These are phyloP conservation scores for Tolypocladium pustulatum DNA, from an alignment of 2,329 filamentous ascomycete species.

Conservation along the genomic window DNA sequence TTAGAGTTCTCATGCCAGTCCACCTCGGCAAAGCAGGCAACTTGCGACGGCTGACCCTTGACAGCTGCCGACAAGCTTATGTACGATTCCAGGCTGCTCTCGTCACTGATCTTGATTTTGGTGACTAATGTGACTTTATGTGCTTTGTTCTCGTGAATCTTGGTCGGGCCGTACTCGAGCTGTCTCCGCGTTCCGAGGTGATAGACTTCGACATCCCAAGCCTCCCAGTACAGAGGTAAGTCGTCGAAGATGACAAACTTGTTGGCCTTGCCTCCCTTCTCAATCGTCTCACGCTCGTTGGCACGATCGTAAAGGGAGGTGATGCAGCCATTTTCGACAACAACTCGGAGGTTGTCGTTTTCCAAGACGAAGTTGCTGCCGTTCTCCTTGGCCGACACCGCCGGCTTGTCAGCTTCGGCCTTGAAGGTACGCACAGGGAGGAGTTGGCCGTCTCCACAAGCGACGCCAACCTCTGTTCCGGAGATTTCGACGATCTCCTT, in stretches of 20 bases:
- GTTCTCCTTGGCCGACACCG: slow-evolving; percentile 41
- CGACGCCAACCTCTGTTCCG: slow-evolving; percentile 39
- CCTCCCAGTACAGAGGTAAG: slow-evolving; percentile 94
- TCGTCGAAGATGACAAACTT: slow-evolving; percentile 94
- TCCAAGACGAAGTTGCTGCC: slow-evolving; percentile 61
- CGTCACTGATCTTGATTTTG: slow-evolving; percentile 75
- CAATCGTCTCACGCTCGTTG: slow-evolving; percentile 66
- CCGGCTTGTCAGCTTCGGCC: slow-evolving; percentile 28
- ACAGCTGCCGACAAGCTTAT: slow-evolving; percentile 67
- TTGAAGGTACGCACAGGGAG: slow-evolving; percentile 41
- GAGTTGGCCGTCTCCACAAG: slow-evolving; percentile 44
- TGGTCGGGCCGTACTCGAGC: slow-evolving; percentile 56
- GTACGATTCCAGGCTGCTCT: slow-evolving; percentile 77
- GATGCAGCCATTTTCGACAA: slow-evolving; percentile 66
- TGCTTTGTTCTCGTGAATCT: slow-evolving; percentile 59
- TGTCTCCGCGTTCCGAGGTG: slow-evolving; percentile 81
- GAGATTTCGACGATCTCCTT: slow-evolving; percentile 61
- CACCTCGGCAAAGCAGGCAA: slow-evolving; percentile 78
- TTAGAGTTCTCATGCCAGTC: slow-evolving; percentile 97
- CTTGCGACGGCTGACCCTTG: slow-evolving; percentile 46
- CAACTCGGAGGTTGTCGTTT: slow-evolving; percentile 66
- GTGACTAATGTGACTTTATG: slow-evolving; percentile 76
- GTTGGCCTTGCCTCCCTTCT: slow-evolving; percentile 66
- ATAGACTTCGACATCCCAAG: slow-evolving; percentile 96
- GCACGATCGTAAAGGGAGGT: slow-evolving; percentile 72